Base-by-base conservation (phyloP, 345 rosid species). In the Aquilaria malaccensis region DNA sequence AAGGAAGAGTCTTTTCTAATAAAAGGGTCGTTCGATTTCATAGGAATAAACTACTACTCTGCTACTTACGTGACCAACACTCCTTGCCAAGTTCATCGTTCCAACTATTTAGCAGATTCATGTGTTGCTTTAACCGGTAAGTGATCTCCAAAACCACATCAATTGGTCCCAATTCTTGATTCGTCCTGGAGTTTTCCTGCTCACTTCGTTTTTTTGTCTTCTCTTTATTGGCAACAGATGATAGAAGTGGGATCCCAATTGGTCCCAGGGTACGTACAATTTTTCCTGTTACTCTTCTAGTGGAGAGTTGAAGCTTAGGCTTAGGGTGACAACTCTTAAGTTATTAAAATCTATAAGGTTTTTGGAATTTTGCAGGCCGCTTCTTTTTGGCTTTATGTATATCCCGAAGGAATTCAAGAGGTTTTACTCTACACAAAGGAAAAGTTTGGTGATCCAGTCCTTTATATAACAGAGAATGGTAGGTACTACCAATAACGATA, bases 1-100 rank as follows among this genome's bases (percentile, higher is more conserved):
- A 45, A 14, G 6, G 71, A 74, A 51, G 71, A 84, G 61, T 69
- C 80, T 0, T 3, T 9, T 6, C 52, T 66, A 63, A 50, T 84
- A 5, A 70, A 74, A 58, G 78, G 77, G 22, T 79, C 84, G 2
- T 58, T 51, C 33, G 89, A 84, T 74, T 84, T 75, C 61, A 1
- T 81, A 3, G 89, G 86, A 13, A 1, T 83, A 7, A 83, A 83
- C 52, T 81, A 81, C 56, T 83, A 83, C 45, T 58, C 80, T 22
- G 52, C 80, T 9, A 7, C 9, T 3, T 81, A 79, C 61, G 83
- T 67, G 2, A 15, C 56, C 10, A 63, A 74, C 32, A 47, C 52
- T 22, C 63, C 64, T 1, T 65, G 68, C 22, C 15, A 43, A n/a
- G 47, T 32, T 5, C 11, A 12, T 0, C 56, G 67, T 11, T 29